Evolutionary conservation across 768 basidiomycete genomes (phyloP).

Genomic region (Cubamyces sp.): DNA sequence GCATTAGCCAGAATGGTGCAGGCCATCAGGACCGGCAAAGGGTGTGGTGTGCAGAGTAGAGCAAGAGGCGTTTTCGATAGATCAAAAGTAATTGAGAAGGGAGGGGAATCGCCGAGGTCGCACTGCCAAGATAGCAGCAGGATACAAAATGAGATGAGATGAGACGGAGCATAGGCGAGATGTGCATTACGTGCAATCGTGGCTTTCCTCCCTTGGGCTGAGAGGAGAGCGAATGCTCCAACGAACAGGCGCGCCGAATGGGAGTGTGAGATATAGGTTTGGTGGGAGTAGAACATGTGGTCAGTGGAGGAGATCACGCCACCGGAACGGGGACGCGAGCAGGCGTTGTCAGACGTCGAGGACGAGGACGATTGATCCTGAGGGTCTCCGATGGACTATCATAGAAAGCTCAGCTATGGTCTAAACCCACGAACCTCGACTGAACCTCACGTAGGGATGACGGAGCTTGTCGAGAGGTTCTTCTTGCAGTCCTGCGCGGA

Average conservation of each 20-base stretch:
- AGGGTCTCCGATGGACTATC: slow-evolving; percentile 46
- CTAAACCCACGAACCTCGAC: neutral
- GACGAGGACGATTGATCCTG: slow-evolving; percentile 50
- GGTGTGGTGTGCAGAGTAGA: too few relatives aligned
- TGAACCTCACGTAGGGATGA: slow-evolving; percentile 57
- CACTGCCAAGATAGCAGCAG: too few relatives aligned
- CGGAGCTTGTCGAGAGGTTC: slow-evolving; percentile 44
- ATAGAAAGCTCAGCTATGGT: neutral
- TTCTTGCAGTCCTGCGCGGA: slow-evolving; percentile 47
- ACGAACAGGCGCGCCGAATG: slow-evolving; percentile 1
- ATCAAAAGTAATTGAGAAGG: too few relatives aligned
- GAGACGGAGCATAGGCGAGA: too few relatives aligned
- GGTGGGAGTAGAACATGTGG: too few relatives aligned
- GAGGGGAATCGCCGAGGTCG: too few relatives aligned
- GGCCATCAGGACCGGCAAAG: too few relatives aligned
- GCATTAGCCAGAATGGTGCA: too few relatives aligned
- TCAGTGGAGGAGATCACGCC: slow-evolving; percentile 27
- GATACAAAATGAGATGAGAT: too few relatives aligned
- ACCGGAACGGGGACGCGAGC: slow-evolving; percentile 35
- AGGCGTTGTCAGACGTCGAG: slow-evolving; percentile 45
- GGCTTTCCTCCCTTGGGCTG: too few relatives aligned
- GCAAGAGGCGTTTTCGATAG: too few relatives aligned
- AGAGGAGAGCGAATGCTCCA: slow-evolving; percentile 2
- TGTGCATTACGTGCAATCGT: too few relatives aligned
- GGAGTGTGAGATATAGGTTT: slow-evolving; percentile 5